Conservation (phyloP, 768 basidiomycete genomes). For the Collybia nuda region DNA sequence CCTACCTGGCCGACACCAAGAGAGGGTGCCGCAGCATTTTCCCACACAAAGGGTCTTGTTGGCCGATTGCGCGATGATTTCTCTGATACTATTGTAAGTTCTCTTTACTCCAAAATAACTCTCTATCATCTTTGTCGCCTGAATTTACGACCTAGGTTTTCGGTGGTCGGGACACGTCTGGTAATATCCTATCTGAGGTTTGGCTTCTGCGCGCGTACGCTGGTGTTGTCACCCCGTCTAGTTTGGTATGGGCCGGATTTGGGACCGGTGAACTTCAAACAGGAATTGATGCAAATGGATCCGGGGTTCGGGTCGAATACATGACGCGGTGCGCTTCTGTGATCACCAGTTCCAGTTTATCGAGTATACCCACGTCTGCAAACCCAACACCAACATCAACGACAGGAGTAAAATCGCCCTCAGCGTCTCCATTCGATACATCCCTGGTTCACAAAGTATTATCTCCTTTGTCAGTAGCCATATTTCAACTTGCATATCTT, state of each 20-base stretch:
- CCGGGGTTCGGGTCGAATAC: conserved; percentile 63
- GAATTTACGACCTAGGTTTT: conserved; percentile 44
- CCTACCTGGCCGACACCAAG: conserved; percentile 64
- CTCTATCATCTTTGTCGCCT: conserved; percentile 1
- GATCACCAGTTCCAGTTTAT: conserved; percentile 18
- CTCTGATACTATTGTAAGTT: conserved; percentile 63
- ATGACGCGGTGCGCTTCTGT: conserved; percentile 58
- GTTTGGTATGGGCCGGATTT: conserved; percentile 61
- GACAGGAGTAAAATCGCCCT: conserved; percentile 9
- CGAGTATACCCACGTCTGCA: conserved; percentile 16
- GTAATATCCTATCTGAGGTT: conserved; percentile 69
- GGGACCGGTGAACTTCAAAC: conserved; percentile 61
- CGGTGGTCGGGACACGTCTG: conserved; percentile 68
- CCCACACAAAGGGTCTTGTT: conserved; percentile 53
- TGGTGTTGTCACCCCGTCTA: conserved; percentile 55
- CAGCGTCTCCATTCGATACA: conserved; percentile 26
- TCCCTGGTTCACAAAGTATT: conserved; percentile 44
- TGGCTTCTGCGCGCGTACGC: conserved; percentile 79
- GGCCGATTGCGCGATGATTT: conserved; percentile 46
- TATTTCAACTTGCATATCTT: conserved; percentile 34
- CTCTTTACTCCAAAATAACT: neutral
- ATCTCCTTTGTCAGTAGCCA: conserved; percentile 41
- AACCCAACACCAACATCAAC: conserved; percentile 17
- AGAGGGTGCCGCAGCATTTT: conserved; percentile 66
- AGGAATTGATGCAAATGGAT: conserved; percentile 64